Evolutionary conservation across 2,329 filamentous ascomycete genomes (phyloP), one percentile per base, ranked within the genome.

Genomic region (Alternaria ethzedia): DNA sequence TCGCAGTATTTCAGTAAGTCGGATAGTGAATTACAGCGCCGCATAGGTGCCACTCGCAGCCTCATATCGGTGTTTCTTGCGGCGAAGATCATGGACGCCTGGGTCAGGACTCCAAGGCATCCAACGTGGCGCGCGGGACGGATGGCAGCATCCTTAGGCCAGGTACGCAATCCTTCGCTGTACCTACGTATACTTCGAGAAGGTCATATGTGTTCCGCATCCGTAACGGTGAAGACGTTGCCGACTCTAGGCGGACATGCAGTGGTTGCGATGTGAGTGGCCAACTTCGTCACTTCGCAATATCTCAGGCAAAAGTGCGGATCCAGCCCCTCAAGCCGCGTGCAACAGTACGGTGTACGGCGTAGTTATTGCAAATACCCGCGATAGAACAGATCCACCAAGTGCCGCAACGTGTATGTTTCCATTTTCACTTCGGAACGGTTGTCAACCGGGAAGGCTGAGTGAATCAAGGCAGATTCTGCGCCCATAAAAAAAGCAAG

Each of bases 91-190:
- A 21, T 50, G 20, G 52, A 61, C 30, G 32, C 44, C 49, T n/a
- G 45, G 30, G 52, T 55, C 54, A 61, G 58, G 58, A 54, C 58
- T 57, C 51, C 52, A 60, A 60, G 59, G 59, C 59, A 45, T 61
- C 54, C 54, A 57, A 50, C 32, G 46, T 51, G 59, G 54, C 54
- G 49, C 36, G 30, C 54, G 59, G 54, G 25, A 45, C 46, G 46
- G 54, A 41, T 61, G 58, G 46, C 30, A 44, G 21, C 20, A 32
- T 28, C 46, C 26, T 46, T 36, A 36, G 58, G 13, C 46, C 23
- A 57, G 46, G 54, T 45, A 26, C 36, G 21, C 21, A 49, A 51
- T 45, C 32, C 30, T 58, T 13, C 45, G 13, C 26, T 30, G 23
- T 41, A 41, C n/a, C 36, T 17, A 41, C 2, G 36, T 3, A 11